Evolutionary conservation across 2,329 filamentous ascomycete genomes (phyloP).

Genomic region (Talaromyces sp.): DNA sequence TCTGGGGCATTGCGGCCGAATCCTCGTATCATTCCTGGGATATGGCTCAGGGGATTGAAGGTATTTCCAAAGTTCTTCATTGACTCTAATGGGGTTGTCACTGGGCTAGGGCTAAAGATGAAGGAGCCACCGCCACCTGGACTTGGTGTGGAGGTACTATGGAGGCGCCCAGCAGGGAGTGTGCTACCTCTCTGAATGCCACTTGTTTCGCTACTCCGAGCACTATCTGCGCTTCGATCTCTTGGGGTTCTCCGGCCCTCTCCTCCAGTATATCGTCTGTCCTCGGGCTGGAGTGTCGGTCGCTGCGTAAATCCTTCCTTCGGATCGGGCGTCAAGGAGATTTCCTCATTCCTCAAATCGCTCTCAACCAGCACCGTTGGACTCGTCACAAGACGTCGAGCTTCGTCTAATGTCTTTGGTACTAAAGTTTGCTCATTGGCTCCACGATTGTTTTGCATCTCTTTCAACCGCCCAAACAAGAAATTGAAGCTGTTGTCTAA

Average conservation of each 20-base stretch:
- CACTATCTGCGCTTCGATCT: constrained; percentile 74
- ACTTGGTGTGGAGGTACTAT: constrained; percentile 20
- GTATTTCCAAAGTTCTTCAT: constrained; percentile 77
- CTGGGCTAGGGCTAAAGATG: constrained; percentile 26
- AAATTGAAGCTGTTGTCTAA: constrained; percentile 93
- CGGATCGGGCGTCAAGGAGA: constrained; percentile 46
- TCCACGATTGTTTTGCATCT: constrained; percentile 54
- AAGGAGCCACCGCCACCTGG: constrained; percentile 19
- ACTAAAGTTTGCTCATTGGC: constrained; percentile 50
- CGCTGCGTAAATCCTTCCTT: constrained; percentile 33
- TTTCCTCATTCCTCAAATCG: constrained; percentile 49
- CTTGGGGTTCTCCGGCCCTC: constrained; percentile 61
- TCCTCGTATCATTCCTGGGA: constrained; percentile 72
- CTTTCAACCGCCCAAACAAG: constrained; percentile 80
- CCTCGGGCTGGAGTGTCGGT: constrained; percentile 50
- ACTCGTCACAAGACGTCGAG: constrained; percentile 74
- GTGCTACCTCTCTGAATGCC: background rate
- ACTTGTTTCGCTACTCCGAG: constrained; percentile 35
- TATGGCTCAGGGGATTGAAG: constrained; percentile 76
- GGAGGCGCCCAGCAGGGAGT: constrained; percentile 18
- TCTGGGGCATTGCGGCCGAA: constrained; percentile 57
- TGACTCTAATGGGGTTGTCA: constrained; percentile 66
- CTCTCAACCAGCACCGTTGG: constrained; percentile 50
- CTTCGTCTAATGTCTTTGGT: constrained; percentile 90
- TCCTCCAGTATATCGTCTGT: constrained; percentile 68